Percentiles rank a stretch among this genome's conserved stretches.
Evolutionary conservation across 2,329 filamentous ascomycete genomes (phyloP).

Genomic region (Dothistroma pini): DNA sequence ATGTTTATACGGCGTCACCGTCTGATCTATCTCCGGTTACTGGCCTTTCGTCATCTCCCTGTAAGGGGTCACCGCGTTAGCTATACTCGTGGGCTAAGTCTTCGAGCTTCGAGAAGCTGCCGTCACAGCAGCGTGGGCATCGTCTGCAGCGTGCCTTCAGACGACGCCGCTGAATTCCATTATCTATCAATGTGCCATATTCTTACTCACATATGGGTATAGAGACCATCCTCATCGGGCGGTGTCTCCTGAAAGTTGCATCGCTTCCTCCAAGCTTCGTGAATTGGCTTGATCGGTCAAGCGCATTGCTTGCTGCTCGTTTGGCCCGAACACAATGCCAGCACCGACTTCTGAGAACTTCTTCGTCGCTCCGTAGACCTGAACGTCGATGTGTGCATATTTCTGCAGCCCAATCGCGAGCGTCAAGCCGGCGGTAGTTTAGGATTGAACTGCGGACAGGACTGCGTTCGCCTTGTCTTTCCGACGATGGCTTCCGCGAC

Average conservation of each 20-base stretch:
- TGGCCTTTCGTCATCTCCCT: constrained; percentile 3
- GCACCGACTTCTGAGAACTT: constrained; percentile 12
- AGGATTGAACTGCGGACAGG: background rate
- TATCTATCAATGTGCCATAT: too few species aligned
- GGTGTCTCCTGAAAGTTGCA: background rate
- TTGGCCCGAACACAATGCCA: constrained; percentile 47
- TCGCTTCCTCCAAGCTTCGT: constrained; percentile 12
- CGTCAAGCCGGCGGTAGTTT: constrained; percentile 45
- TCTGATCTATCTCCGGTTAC: background rate
- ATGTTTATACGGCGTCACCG: constrained; percentile 4
- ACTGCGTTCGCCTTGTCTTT: background rate
- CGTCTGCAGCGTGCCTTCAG: too few species aligned
- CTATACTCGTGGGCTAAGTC: too few species aligned
- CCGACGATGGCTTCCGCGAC: background rate
- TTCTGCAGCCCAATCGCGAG: constrained; percentile 52
- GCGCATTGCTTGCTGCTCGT: constrained; percentile 51
- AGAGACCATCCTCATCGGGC: constrained; percentile 5
- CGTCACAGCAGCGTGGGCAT: too few species aligned
- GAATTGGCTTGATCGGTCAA: constrained; percentile 47
- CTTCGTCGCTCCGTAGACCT: constrained; percentile 54
- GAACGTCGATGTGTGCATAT: constrained; percentile 45
- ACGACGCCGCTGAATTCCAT: too few species aligned
- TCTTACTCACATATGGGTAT: background rate
- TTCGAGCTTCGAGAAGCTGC: too few species aligned
- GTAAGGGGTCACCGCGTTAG: too few species aligned